Base-by-base conservation (phyloP, 1,139 yeast species). In the Zygosaccharomyces sapae region DNA sequence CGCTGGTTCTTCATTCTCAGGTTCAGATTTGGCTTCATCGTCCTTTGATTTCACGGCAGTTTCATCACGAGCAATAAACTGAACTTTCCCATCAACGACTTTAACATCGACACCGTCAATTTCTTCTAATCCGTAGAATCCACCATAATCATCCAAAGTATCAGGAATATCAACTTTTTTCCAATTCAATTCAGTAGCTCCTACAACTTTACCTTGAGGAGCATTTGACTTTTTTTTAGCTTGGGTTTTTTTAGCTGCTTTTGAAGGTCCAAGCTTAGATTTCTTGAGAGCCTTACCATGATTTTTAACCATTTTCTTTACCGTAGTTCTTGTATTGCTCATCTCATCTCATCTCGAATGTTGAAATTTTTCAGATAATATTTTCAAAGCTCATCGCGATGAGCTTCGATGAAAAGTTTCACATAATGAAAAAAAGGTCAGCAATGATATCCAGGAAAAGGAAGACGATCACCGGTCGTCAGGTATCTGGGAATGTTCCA, bases 71-170 rank as follows among this genome's bases (percentile, higher is more conserved):
- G 81, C 79, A 20, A 79, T 67, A 59, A 86, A 86, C 55, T 77
- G 76, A 0, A 83, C 80, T 52, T 73, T 71, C 12, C 95, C 95
- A 47, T 63, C 48, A 2, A 80, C 79, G 47, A 80, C 73, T 53
- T 78, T 78, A 4, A 90, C 90, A 58, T 79, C 90, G 20, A 90
- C 97, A 25, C 96, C 97, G 46, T 89, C 97, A 45, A 92, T 77
- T 65, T 92, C 98, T 66, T 92, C 97, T 37, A 92, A 70, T 0
- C 97, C 98, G 66, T 81, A 87, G 56, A 89, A 83, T 0, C 97
- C 97, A 58, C 85, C 90, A 62, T 85, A 86, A 65, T 87, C 95
- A 50, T 83, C 96, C 51, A 87, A 67, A 33, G 88, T 83, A 54
- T 86, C 92, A 4, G 95, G 92, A 43, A 92, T 77, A 1, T 83